phyloP scores from a whole-genome alignment of 768 basidiomycete species.

The Mycena maculata region DNA sequence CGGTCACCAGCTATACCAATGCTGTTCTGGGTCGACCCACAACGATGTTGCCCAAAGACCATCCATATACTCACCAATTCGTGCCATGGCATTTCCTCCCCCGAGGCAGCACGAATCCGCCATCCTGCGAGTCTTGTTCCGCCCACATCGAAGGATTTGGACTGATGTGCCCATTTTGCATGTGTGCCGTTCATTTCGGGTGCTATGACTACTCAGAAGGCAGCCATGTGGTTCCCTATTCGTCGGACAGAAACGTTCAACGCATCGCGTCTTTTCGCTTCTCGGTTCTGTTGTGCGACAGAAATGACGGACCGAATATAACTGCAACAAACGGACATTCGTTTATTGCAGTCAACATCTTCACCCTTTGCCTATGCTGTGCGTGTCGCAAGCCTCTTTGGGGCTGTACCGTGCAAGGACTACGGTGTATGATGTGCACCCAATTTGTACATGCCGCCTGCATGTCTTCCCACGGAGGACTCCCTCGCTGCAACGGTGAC shows the following conservation, averaged over 20 bases:
- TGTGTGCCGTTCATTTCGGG: conserved; percentile 77
- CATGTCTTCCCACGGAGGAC: conserved; percentile 39
- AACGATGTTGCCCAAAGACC: conserved; percentile 37
- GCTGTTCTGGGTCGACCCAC: conserved; percentile 17
- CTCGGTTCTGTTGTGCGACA: conserved; percentile 57
- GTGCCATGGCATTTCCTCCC: conserved; percentile 70
- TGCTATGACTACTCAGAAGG: conserved; percentile 83
- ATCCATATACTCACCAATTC: conserved; percentile 70
- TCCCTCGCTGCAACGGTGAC: conserved; percentile 53
- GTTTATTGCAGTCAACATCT: conserved; percentile 72
- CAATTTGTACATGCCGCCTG: conserved; percentile 72
- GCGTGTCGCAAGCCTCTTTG: conserved; percentile 78
- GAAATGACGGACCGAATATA: conserved; percentile 34
- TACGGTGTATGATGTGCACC: conserved; percentile 72
- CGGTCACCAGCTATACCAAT: conserved; percentile 48
- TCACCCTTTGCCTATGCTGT: conserved; percentile 79
- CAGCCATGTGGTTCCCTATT: conserved; percentile 67
- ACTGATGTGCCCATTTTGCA: conserved; percentile 77
- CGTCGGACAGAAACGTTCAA: conserved; percentile 58
- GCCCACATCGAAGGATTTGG: conserved; percentile 72
- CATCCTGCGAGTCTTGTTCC: conserved; percentile 68
- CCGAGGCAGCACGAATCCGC: conserved; percentile 40
- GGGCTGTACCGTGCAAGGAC: conserved; percentile 73
- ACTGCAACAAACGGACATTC: conserved; percentile 55
- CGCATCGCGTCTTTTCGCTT: conserved; percentile 74